Percentiles rank a stretch among this genome's conserved stretches.
phyloP scores from a whole-genome alignment of 257 asterid genomes.

The Lavandula angustifolia region DNA sequence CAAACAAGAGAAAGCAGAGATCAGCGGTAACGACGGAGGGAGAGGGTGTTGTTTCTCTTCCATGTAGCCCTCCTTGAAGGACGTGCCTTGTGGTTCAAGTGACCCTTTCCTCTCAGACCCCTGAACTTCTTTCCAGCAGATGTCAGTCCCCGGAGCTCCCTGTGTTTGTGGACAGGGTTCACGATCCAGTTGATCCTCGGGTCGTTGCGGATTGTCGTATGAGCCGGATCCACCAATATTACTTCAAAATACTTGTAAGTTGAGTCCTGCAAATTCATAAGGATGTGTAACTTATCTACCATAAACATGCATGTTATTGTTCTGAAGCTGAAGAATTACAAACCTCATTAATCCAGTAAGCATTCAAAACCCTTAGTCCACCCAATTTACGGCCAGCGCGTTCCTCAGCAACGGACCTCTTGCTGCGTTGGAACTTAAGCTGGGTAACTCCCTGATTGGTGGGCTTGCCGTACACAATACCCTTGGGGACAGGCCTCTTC shows the following conservation, averaged over 20 bases:
- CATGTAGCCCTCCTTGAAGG: slow-evolving; percentile 41
- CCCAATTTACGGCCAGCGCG: slow-evolving; percentile 41
- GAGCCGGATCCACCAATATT: slow-evolving; percentile 37
- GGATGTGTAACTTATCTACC: no score
- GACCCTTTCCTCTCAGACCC: slow-evolving; percentile 42
- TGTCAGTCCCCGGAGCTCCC: slow-evolving; percentile 40
- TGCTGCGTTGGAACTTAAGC: slow-evolving; percentile 40
- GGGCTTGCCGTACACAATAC: slow-evolving; percentile 43
- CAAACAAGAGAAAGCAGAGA: not conserved
- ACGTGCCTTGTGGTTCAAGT: slow-evolving; percentile 41
- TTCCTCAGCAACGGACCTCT: slow-evolving; percentile 44
- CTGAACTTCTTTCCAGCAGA: slow-evolving; percentile 46
- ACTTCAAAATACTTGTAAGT: slow-evolving; percentile 43
- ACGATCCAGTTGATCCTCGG: slow-evolving; percentile 43
- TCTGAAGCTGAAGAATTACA: no score
- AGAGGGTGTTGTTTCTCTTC: slow-evolving; percentile 39
- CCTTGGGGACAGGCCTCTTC: slow-evolving; percentile 46
- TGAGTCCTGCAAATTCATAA: slow-evolving; percentile 33
- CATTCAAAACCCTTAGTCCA: slow-evolving; percentile 38
- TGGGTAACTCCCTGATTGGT: slow-evolving; percentile 47
- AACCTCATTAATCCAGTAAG: slow-evolving; percentile 45
- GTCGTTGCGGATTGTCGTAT: slow-evolving; percentile 32
- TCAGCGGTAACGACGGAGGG: slow-evolving; percentile 42
- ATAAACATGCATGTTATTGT: no score
- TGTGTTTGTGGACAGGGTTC: slow-evolving; percentile 41